Percentiles rank a stretch among this genome's conserved stretches.
Conservation (phyloP, 257 asterid species). For the Perilla frutescens region DNA sequence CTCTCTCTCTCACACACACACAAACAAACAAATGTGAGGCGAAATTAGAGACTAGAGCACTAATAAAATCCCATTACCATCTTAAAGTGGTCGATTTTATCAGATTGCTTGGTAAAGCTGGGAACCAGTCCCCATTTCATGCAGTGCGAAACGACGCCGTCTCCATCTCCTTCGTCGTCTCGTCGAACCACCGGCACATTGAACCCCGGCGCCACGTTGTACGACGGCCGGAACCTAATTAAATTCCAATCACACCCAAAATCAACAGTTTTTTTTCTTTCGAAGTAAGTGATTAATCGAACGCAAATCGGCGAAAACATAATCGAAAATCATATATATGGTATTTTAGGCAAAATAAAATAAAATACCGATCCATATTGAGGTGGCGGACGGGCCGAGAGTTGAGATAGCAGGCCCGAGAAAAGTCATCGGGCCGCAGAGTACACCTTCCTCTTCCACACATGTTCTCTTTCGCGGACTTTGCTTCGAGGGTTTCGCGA, state of each 20-base stretch:
- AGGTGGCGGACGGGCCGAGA: constrained; percentile 69
- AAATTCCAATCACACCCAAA: background rate
- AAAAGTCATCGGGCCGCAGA: constrained; percentile 64
- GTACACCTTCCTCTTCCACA: constrained; percentile 92
- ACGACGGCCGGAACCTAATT: constrained; percentile 77
- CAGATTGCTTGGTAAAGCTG: constrained; percentile 76
- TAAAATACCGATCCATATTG: constrained; percentile 66
- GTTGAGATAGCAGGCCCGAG: constrained; percentile 72
- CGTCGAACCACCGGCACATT: constrained; percentile 80
- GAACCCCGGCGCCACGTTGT: constrained; percentile 85
- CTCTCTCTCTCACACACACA: background rate
- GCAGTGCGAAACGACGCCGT: constrained; percentile 67
- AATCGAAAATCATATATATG: background rate
- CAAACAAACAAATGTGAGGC: background rate
- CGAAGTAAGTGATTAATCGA: background rate
- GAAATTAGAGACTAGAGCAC: constrained; percentile 1
- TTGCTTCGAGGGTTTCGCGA: constrained; percentile 32
- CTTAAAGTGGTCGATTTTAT: constrained; percentile 79
- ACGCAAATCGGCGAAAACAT: background rate
- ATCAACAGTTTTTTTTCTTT: background rate
- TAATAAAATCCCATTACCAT: constrained; percentile 58
- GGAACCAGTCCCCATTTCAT: constrained; percentile 99
- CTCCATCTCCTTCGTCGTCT: constrained; percentile 53
- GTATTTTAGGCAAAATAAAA: background rate
- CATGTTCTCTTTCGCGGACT: constrained; percentile 51